Evolutionary conservation across 129 eudicot genomes (phyloP).

Genomic region (Saposhnikovia divaricata): DNA sequence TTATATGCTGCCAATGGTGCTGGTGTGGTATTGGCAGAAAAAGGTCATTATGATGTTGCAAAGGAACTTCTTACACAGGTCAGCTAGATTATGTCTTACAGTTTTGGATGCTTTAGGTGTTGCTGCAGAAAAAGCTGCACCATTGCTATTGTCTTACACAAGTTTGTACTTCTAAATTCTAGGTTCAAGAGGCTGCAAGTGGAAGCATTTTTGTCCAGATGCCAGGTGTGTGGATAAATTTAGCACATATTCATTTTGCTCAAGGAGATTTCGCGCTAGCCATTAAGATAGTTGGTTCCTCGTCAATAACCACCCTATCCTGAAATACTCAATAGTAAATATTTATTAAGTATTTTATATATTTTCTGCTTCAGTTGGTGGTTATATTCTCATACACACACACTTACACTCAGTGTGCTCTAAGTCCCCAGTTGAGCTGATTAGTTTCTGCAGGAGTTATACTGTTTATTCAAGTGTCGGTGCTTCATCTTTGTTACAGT

Average conservation of each 20-base stretch:
- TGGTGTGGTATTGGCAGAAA: conserved; percentile 90
- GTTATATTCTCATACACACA: too few relatives aligned
- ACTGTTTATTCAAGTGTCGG: conserved; percentile 1
- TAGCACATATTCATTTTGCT: conserved; percentile 97
- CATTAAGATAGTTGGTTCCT: conserved; percentile 62
- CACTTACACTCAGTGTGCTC: too few relatives aligned
- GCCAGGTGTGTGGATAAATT: conserved; percentile 97
- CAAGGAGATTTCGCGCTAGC: conserved; percentile 87
- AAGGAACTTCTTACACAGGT: conserved; percentile 96
- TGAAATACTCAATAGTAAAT: too few relatives aligned
- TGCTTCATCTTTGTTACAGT: neutral
- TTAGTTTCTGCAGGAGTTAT: neutral
- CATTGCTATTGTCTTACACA: neutral
- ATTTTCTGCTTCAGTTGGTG: neutral
- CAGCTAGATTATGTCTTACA: conserved; percentile 5
- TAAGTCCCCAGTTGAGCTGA: neutral
- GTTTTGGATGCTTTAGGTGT: neutral
- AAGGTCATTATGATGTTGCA: conserved; percentile 92
- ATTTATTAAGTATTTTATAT: too few relatives aligned
- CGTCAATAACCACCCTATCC: too few relatives aligned
- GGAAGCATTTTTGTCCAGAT: conserved; percentile 81
- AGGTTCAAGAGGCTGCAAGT: conserved; percentile 99
- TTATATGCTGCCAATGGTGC: conserved; percentile 97
- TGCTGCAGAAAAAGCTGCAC: neutral
- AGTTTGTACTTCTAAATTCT: neutral